phyloP scores from a whole-genome alignment of 768 basidiomycete species.

The Xanthoconium stramineum region DNA sequence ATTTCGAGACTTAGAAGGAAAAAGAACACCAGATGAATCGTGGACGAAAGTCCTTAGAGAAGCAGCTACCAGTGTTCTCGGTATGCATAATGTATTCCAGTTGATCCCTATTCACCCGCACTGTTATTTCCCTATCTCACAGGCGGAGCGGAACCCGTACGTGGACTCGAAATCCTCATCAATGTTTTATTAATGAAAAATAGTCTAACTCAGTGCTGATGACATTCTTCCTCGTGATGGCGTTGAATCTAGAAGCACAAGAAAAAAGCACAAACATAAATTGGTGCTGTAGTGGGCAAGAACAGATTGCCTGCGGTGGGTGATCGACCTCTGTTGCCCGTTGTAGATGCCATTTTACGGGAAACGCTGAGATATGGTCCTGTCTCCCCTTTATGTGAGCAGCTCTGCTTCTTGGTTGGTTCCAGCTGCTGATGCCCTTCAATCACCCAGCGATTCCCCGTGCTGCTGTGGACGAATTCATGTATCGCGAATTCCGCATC shows the following conservation, averaged over 20 bases:
- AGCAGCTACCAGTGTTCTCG: neutral
- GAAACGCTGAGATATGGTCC: neutral
- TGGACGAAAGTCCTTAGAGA: neutral
- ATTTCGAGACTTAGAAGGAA: neutral
- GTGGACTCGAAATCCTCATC: no score
- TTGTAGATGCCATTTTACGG: conserved; percentile 3
- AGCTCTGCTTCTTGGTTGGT: neutral
- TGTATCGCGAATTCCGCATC: conserved; percentile 45
- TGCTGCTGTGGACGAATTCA: conserved; percentile 33
- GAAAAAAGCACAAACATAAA: neutral
- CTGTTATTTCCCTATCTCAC: no score
- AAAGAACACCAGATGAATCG: neutral
- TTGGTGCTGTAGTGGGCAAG: neutral
- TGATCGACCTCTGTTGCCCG: conserved; percentile 8
- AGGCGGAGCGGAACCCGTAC: no score
- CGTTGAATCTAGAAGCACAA: neutral
- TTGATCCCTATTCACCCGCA: no score
- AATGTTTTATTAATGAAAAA: neutral
- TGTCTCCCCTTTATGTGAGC: conserved; percentile 1
- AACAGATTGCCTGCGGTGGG: neutral
- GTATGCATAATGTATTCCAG: neutral
- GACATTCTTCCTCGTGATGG: conserved; percentile 9
- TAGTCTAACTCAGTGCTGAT: neutral
- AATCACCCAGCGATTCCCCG: conserved; percentile 23
- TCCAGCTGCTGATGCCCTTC: neutral